Percentiles rank a stretch among this genome's conserved stretches.
These are phyloP conservation scores for Cucurbita moschata DNA, from an alignment of 306 rosid genomes.

Conservation along the genomic window DNA sequence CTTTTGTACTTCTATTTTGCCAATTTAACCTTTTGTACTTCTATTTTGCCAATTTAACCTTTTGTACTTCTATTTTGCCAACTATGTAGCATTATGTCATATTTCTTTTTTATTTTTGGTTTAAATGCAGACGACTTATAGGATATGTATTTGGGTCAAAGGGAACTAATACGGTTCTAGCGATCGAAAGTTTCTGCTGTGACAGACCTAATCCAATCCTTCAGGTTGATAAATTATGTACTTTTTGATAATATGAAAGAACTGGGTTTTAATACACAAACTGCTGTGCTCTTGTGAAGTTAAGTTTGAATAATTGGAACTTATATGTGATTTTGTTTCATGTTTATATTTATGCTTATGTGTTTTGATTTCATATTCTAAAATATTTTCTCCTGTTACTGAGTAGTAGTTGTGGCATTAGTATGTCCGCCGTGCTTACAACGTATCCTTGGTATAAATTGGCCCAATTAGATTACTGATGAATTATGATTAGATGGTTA, in stretches of 20 bases:
- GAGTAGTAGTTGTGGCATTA: neutral
- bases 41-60: neutral
- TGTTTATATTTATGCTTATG: neutral
- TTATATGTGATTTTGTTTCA: neutral
- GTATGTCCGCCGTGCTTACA: neutral
- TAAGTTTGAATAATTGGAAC: neutral
- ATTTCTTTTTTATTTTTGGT: neutral
- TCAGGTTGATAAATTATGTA: constrained; percentile 35
- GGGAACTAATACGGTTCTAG: constrained; percentile 46
- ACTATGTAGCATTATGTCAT: neutral
- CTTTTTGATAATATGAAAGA: neutral
- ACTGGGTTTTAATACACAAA: neutral
- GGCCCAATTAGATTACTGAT: neutral
- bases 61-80: neutral
- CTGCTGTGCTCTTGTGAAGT: neutral
- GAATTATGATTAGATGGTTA: neutral
- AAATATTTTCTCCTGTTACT: neutral
- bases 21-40: neutral
- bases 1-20: no score
- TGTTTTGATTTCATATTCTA: neutral
- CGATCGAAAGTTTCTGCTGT: constrained; percentile 67
- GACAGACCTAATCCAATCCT: constrained; percentile 87
- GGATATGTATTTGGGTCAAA: constrained; percentile 50
- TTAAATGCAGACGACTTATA: constrained; percentile 45
- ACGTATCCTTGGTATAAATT: neutral